Conservation (phyloP, 2,329 filamentous ascomycete genomes). For the Domatiomyces catenatus region DNA sequence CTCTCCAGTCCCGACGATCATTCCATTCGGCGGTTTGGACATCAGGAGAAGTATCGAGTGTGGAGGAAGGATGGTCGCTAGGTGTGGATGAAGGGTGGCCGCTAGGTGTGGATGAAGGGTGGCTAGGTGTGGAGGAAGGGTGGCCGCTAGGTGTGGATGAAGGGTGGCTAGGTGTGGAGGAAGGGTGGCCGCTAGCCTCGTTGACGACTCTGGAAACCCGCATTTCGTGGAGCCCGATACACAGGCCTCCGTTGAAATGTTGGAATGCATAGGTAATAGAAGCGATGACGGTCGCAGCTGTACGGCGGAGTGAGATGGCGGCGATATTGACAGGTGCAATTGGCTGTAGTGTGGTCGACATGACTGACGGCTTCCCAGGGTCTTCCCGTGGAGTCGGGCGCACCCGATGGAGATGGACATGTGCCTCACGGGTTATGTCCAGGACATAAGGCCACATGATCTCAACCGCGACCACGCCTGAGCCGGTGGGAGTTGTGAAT, state of each 20-base stretch:
- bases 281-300: constrained; percentile 49
- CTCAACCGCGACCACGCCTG: constrained; percentile 52
- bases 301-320: constrained; percentile 61
- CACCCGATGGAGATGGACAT: constrained; percentile 64
- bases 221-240: constrained; percentile 80
- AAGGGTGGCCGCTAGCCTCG: constrained; percentile 10
- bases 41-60: constrained; percentile 13
- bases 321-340: constrained; percentile 64
- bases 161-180: no score
- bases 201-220: no score
- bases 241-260: constrained; percentile 65
- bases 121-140: constrained; percentile 12
- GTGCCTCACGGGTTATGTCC: constrained; percentile 58
- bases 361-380: neutral
- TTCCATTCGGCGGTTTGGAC: constrained; percentile 1
- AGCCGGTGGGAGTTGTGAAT: constrained; percentile 41
- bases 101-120: constrained; percentile 6
- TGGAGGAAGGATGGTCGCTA: constrained; percentile 9
- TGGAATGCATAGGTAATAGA: constrained; percentile 77
- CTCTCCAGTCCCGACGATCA: constrained; percentile 2
- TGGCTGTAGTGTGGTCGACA: constrained; percentile 34
- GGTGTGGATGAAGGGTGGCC: constrained; percentile 8
- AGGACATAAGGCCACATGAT: constrained; percentile 61
- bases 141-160: constrained; percentile 8
- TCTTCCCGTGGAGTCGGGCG: neutral